A percentile compares a stretch with the other conserved stretches of the same genome.
Evolutionary conservation across 805 yeast species (phyloP).

Genomic region (Lipomyces mesembrius): DNA sequence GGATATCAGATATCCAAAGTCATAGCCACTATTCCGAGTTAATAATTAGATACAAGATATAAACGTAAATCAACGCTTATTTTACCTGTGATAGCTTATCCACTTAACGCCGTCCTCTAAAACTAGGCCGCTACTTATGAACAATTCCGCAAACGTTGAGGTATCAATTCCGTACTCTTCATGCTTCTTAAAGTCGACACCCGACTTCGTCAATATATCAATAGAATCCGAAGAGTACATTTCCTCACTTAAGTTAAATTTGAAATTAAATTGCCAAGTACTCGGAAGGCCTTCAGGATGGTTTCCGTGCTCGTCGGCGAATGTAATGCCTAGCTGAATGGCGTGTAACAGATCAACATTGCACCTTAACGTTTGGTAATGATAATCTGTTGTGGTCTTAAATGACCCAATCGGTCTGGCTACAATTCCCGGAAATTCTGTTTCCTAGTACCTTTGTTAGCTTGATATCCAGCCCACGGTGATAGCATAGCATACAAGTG

Average conservation of each 20-base stretch:
- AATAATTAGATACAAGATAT: background rate
- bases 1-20: constrained; percentile 84
- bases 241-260: constrained; percentile 69
- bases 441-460: constrained; percentile 63
- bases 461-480: constrained; percentile 53
- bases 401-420: constrained; percentile 96
- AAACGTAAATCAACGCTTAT: background rate
- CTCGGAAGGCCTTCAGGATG: constrained; percentile 68
- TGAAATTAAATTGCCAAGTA: constrained; percentile 97
- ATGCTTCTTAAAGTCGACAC: constrained; percentile 78
- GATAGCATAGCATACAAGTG: constrained; percentile 59
- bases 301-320: constrained; percentile 70
- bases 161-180: constrained; percentile 77
- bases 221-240: constrained; percentile 89
- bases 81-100: constrained; percentile 81
- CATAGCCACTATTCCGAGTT: constrained; percentile 67
- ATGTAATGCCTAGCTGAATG: constrained; percentile 82
- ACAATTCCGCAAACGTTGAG: constrained; percentile 77
- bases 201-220: constrained; percentile 77
- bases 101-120: constrained; percentile 74
- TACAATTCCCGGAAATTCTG: constrained; percentile 94
- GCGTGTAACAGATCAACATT: constrained; percentile 86
- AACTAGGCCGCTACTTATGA: constrained; percentile 84
- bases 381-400: constrained; percentile 86
- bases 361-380: constrained; percentile 90